Evolutionary conservation across 2,329 filamentous ascomycete species (phyloP), one percentile per base, ranked within the genome.

Genomic region (Colletotrichum brevisporum): DNA sequence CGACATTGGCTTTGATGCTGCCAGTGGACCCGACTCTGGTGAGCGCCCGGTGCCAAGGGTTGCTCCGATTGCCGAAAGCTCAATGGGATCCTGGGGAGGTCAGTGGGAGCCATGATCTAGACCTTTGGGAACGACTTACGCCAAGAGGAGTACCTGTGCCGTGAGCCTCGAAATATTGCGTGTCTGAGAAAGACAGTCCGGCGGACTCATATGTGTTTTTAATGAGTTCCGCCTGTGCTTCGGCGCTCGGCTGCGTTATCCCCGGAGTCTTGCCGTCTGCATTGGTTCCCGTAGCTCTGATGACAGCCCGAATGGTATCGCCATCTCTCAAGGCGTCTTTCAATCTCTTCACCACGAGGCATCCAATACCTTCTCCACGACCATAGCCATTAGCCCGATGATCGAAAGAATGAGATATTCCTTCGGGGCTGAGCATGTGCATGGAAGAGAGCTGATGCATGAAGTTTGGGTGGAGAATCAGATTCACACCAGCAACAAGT

Each of bases 31-130:
- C 1, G 79, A 74, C 0, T 66, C 58, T 0, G 50, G 10, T 13
- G 79, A 78, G 10, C 83, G 78, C 2, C 78, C 78, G 13, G 74
- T 63, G 5, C 80, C 78, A 26, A 86, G 81, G 0, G 84, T 81
- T 12, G 79, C 78, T n/a, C 80, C 75, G 36, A 89, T 82, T 4
- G 84, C 86, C 10, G 76, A 77, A 0, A 84, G 83, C 67, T 90
- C 88, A 18, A 85, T 82, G 0, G 86, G 86, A 68, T 90, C 88
- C 4, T 88, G 87, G 1, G 83, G 31, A 79, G 78, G 26, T 87
- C 89, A 15, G 86, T 8, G 10, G 5, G 5, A 5, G 12, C 6
- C 9, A 10, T 12, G 16, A 21, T 8, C 6, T 12, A 24, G 47
- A 27, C 1, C 3, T 12, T 27, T 54, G 21, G 8, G 8, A 10